phyloP scores from a whole-genome alignment of 768 basidiomycete species.

The Mycena olivaceomarginata region DNA sequence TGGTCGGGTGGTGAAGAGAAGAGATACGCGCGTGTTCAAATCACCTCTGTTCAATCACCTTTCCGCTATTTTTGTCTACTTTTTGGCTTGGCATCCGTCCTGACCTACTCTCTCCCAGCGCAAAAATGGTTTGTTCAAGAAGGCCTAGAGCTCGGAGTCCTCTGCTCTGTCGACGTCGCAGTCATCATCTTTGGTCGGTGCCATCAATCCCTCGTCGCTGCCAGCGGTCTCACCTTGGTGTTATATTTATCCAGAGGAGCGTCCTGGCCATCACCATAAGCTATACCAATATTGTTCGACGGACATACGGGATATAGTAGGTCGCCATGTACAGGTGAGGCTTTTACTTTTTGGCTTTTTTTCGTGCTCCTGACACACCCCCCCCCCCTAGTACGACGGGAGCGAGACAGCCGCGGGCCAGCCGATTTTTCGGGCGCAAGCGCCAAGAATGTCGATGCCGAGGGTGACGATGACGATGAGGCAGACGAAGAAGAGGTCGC shows the following conservation, averaged over 20 bases:
- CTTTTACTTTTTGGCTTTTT: slow-evolving; percentile 12
- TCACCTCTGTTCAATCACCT: slow-evolving; percentile 8
- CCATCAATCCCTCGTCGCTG: slow-evolving; percentile 22
- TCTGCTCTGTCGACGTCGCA: slow-evolving; percentile 92
- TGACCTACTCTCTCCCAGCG: slow-evolving; percentile 69
- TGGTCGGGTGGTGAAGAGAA: too few species aligned
- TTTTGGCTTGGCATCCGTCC: slow-evolving; percentile 67
- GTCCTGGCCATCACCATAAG: slow-evolving; percentile 86
- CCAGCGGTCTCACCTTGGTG: slow-evolving; percentile 49
- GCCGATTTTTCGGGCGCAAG: slow-evolving; percentile 64
- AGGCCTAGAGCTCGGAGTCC: slow-evolving; percentile 94
- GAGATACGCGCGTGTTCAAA: slow-evolving; percentile 25
- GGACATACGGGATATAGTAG: slow-evolving; percentile 82
- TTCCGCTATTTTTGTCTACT: slow-evolving; percentile 80
- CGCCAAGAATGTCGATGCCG: slow-evolving; percentile 53
- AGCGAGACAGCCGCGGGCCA: slow-evolving; percentile 68
- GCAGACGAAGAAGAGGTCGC: slow-evolving; percentile 63
- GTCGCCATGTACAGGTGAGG: slow-evolving; percentile 75
- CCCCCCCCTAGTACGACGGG: slow-evolving; percentile 65
- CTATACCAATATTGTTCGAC: slow-evolving; percentile 88
- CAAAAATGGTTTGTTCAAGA: slow-evolving; percentile 94
- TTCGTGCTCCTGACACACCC: slow-evolving; percentile 38
- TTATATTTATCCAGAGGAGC: slow-evolving; percentile 81
- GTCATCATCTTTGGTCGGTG: slow-evolving; percentile 87
- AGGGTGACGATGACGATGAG: slow-evolving; percentile 64